phyloP scores from a whole-genome alignment of 352 stramenopile species.

The Phytopythium vexans region DNA sequence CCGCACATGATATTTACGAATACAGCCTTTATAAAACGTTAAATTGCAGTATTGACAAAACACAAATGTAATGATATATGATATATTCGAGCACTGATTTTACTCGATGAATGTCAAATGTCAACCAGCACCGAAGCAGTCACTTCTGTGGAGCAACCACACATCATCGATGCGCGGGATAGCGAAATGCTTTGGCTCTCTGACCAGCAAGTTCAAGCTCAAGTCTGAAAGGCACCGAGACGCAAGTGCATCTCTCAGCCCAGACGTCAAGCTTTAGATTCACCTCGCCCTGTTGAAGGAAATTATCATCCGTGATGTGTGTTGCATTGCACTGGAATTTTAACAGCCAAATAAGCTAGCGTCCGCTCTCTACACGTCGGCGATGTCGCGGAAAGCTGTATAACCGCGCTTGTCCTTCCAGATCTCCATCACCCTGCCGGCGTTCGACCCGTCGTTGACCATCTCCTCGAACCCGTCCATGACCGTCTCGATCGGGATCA shows the following conservation, averaged over 20 bases:
- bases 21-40: too few species aligned
- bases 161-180: background rate
- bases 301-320: too few species aligned
- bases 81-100: background rate
- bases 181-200: background rate
- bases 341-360: too few species aligned
- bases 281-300: too few species aligned
- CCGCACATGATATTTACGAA: too few species aligned
- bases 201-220: too few species aligned
- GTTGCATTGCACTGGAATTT: too few species aligned
- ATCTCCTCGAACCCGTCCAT: slow-evolving; percentile 9
- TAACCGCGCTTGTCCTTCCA: slow-evolving; percentile 8
- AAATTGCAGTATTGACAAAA: background rate
- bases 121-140: background rate
- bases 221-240: too few species aligned
- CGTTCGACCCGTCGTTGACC: slow-evolving; percentile 12
- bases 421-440: slow-evolving; percentile 8
- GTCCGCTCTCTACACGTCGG: slow-evolving; percentile 1
- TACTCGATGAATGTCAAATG: background rate
- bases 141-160: background rate
- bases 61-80: background rate
- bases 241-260: too few species aligned
- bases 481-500: slow-evolving; percentile 10
- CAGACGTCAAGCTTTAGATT: too few species aligned
- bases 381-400: slow-evolving; percentile 4